These are phyloP conservation scores for Seiridium cupressi DNA, from an alignment of 2,329 filamentous ascomycete genomes.

Conservation along the genomic window DNA sequence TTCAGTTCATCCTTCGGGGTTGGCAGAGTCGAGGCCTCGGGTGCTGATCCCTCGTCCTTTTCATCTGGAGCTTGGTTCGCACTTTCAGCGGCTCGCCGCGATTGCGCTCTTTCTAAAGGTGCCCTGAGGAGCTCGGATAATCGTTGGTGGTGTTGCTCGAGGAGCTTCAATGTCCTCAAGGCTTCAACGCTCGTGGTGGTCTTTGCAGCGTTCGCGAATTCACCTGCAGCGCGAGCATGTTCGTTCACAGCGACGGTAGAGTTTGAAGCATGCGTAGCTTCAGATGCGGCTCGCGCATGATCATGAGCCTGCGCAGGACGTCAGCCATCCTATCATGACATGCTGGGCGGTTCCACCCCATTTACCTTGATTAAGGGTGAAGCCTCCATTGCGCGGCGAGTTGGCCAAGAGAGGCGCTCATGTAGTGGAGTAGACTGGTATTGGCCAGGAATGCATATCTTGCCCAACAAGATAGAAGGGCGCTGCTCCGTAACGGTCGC, in stretches of 20 bases:
- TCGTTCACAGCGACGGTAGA: constrained; percentile 82
- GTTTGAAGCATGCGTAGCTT: constrained; percentile 71
- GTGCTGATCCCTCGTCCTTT: constrained; percentile 25
- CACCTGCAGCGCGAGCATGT: constrained; percentile 82
- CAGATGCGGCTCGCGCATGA: constrained; percentile 80
- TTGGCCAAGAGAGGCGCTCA: too few relatives aligned
- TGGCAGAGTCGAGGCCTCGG: not conserved
- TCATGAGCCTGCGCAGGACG: constrained; percentile 67
- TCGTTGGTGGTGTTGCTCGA: constrained; percentile 84
- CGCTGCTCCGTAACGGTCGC: too few relatives aligned
- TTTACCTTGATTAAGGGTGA: constrained; percentile 65
- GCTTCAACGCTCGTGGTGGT: constrained; percentile 70
- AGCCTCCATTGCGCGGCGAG: constrained; percentile 56
- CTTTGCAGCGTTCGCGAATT: constrained; percentile 82
- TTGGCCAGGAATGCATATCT: too few relatives aligned
- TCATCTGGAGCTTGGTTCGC: constrained; percentile 32
- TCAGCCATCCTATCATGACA: constrained; percentile 17
- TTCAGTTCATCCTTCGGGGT: constrained; percentile 17
- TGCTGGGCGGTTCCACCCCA: constrained; percentile 3
- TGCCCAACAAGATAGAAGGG: too few relatives aligned
- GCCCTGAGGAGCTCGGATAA: constrained; percentile 80
- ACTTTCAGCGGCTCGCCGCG: constrained; percentile 33
- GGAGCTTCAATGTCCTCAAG: constrained; percentile 75
- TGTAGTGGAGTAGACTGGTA: too few relatives aligned
- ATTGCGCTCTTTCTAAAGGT: constrained; percentile 53